Evolutionary conservation across 768 basidiomycete genomes (phyloP), one percentile per base, ranked within the genome.

Genomic region (Boletus barrowsii): DNA sequence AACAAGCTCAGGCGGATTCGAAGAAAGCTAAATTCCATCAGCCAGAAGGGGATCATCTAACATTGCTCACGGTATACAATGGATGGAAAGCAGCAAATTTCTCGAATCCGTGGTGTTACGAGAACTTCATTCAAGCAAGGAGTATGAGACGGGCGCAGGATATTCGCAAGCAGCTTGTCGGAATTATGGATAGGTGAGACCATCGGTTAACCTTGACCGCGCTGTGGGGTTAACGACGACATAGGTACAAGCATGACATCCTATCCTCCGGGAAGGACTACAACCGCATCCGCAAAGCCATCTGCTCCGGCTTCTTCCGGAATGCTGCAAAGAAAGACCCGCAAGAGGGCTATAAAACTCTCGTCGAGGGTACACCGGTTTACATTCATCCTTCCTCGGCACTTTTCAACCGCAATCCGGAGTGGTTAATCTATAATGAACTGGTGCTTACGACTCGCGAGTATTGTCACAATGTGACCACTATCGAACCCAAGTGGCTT

Each of bases 11-110:
- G 73, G 97, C 97, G 0, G 97, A 99, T 72, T 94, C 96, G 35
- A 98, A 99, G 77, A 99, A 98, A 72, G 97, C 97, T 32, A 99
- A 99, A 72, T 99, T 99, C 74, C 96, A 98, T 73, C 93, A 98
- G 68, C 93, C 97, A 1, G 97, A 98, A 75, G 97, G 97, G 10
- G 97, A 98, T 65, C 92, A 98, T 68, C 74, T 96, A 33, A 96
- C 93, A 11, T 72, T 95, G 36, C 74, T 94, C 57, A 90, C 96
- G 7, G 97, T 99, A 3, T 99, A 98, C 74, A 99, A 98, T 62
- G 97, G 93, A 15, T 99, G 97, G 97, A 97, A 98, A 68, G 86
- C 80, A 6, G 91, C 88, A 54, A 97, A 90, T 69, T 98, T 97
- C 68, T 93, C 93, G 33, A 96, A 97, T 69, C 94, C 96, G 6